Conservation (phyloP, 352 stramenopile species). For the Phytophthora rubi region DNA sequence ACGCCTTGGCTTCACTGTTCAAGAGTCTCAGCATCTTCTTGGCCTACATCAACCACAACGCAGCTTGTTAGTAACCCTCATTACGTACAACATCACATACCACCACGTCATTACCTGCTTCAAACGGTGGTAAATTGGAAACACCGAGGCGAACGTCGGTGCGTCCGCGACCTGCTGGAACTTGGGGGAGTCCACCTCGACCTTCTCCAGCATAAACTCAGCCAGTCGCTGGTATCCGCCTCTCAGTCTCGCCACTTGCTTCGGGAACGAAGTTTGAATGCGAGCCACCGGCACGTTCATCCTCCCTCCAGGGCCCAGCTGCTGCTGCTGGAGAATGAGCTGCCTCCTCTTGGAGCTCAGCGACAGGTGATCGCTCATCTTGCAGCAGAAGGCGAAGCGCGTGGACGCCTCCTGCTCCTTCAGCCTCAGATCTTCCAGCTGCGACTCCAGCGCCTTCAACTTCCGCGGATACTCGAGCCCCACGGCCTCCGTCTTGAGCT, state of each 20-base stretch:
- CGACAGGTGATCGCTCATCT: conserved; percentile 59
- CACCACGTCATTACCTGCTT: conserved; percentile 45
- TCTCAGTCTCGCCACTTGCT: conserved; percentile 42
- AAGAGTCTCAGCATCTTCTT: conserved; percentile 50
- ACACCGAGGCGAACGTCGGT: conserved; percentile 47
- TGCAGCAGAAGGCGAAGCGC: conserved; percentile 55
- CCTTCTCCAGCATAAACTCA: conserved; percentile 42
- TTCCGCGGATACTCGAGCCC: conserved; percentile 58
- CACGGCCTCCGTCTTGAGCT: conserved; percentile 5
- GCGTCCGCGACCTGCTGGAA: conserved; percentile 38
- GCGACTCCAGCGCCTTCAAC: conserved; percentile 51
- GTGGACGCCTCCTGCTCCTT: conserved; percentile 47
- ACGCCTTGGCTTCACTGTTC: conserved; percentile 38
- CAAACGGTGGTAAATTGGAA: conserved; percentile 57
- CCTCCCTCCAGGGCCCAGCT: conserved; percentile 9
- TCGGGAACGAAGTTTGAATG: conserved; percentile 46
- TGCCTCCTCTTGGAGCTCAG: conserved; percentile 26
- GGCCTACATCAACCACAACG: conserved; percentile 30
- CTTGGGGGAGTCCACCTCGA: conserved; percentile 30
- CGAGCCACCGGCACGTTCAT: conserved; percentile 13
- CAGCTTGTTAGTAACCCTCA: not conserved
- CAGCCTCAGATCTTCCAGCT: conserved; percentile 38
- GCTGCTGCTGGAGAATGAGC: conserved; percentile 13
- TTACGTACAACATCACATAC: not conserved
- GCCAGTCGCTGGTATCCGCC: conserved; percentile 41